Evolutionary conservation across 164 flowering plant species (phyloP), one percentile per base, ranked within the genome.

Genomic region (Macadamia tetraphylla): DNA sequence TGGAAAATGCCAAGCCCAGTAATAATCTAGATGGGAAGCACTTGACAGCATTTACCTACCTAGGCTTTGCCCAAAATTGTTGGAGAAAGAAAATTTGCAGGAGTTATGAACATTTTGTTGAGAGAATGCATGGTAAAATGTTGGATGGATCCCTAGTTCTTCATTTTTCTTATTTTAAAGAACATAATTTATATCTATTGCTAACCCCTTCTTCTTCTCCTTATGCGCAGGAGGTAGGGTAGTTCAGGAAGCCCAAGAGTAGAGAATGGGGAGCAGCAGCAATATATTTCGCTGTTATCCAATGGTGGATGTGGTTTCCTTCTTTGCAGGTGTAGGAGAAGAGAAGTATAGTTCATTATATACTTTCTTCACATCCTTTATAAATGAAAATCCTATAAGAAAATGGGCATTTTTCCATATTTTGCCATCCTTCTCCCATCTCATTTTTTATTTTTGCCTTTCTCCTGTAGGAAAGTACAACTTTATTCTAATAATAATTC

Each of bases 11-110:
- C 67, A 94, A 94, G 81, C 97, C 96, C 51, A 30, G 76, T 63
- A 83, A 80, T 71, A 89, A 90, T 81, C 97, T 92, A 64, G 96
- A 94, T 81, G 90, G 90, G 51, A 86, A 88, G 72, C 93, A 91
- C 74, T 75, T 90, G 55, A 82, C 81, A 15, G 83, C 90, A 43
- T 91, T 91, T 71, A 84, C 90, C 46, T 94, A 94, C 79, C 88
- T 46, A 83, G 96, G 74, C 95, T 91, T 40, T 68, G 76, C 65
- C 73, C 89, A n/a, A 42, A 49, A 71, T 87, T 94, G 30, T 77
- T 87, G 90, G 96, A 88, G 72, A 72, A 76, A 43, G 78, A 75
- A 42, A 86, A 85, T 77, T 83, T 92, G 69, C 49, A 78, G 71
- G 99, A 94, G 77, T 92, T 92, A 23, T 62, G 92, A 86, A 76